Evolutionary conservation across 2,329 filamentous ascomycete species (phyloP).

Genomic region (Penicillium expansum): DNA sequence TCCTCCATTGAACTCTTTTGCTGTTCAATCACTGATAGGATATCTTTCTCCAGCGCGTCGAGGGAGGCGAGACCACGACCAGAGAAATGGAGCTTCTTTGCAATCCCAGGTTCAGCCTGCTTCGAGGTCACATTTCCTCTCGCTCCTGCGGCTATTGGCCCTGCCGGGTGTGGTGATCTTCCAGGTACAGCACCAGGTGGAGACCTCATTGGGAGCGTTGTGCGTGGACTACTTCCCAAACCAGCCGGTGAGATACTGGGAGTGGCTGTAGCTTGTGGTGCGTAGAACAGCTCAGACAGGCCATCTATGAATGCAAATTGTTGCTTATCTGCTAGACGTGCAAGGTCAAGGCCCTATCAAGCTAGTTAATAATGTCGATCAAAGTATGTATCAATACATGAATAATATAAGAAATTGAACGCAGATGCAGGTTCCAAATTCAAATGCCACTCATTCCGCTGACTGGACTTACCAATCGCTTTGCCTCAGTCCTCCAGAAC

Average conservation of each 20-base stretch:
- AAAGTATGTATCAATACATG: neutral
- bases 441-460: neutral
- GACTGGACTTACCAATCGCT: constrained; percentile 58
- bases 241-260: constrained; percentile 11
- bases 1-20: constrained; percentile 27
- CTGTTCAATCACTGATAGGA: constrained; percentile 32
- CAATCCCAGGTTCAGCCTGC: constrained; percentile 19
- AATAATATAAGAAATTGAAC: neutral
- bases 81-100: constrained; percentile 31
- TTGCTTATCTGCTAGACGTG: constrained; percentile 55
- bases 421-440: neutral
- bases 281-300: constrained; percentile 57
- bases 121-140: constrained; percentile 13
- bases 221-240: constrained; percentile 22
- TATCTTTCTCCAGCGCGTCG: constrained; percentile 36
- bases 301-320: constrained; percentile 75
- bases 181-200: constrained; percentile 24
- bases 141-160: constrained; percentile 9
- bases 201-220: constrained; percentile 29
- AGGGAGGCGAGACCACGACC: constrained; percentile 31
- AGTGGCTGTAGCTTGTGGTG: constrained; percentile 16
- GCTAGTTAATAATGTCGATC: constrained; percentile 1
- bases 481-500: constrained; percentile 73
- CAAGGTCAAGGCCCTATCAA: constrained; percentile 66
- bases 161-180: constrained; percentile 18